Conservation (phyloP, 306 rosid species). For the Lagenaria siceraria region DNA sequence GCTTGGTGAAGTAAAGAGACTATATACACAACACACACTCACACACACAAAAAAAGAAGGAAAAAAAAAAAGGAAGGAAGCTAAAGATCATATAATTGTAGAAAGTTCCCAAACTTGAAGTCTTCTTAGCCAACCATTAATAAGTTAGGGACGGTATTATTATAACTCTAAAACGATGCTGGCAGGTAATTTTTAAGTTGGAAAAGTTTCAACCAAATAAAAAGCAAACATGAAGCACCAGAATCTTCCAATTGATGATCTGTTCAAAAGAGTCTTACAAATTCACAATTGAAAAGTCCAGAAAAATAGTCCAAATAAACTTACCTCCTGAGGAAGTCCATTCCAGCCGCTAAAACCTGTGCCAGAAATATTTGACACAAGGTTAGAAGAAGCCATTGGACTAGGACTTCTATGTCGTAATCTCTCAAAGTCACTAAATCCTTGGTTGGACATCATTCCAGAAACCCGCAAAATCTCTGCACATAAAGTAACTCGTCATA, state of each 20-base stretch:
- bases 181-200: background rate
- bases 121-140: background rate
- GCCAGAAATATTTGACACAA: constrained; percentile 68
- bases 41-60: background rate
- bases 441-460: constrained; percentile 96
- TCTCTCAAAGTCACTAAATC: constrained; percentile 91
- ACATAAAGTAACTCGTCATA: background rate
- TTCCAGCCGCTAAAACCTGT: constrained; percentile 85
- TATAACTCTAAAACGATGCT: background rate
- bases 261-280: background rate
- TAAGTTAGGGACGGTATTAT: background rate
- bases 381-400: constrained; percentile 94
- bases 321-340: constrained; percentile 83
- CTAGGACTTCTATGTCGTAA: constrained; percentile 95
- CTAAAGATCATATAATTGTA: background rate
- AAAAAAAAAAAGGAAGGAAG: background rate
- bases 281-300: background rate
- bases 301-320: background rate
- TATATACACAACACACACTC: too few species aligned
- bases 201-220: background rate
- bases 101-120: background rate
- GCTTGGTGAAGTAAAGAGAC: background rate
- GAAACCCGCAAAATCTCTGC: constrained; percentile 71
- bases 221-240: background rate
- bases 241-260: background rate